phyloP scores from a whole-genome alignment of 2,329 filamentous ascomycete species.

The Cercospora beticola region DNA sequence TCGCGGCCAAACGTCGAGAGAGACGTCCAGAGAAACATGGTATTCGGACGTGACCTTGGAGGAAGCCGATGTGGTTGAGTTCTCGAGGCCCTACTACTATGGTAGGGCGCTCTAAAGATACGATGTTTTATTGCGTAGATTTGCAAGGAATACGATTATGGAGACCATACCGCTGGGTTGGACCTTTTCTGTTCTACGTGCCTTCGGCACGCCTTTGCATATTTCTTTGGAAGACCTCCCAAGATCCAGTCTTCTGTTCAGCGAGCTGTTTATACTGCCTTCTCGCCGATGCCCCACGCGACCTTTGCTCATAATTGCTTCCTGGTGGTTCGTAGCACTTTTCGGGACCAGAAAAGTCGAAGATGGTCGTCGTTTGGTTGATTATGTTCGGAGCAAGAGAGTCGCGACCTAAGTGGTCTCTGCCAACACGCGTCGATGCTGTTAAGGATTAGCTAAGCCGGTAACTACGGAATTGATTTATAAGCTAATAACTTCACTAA shows the following conservation, averaged over 20 bases:
- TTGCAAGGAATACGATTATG: neutral
- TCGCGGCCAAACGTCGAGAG: neutral
- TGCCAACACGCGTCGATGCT: too few relatives aligned
- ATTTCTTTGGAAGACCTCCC: too few relatives aligned
- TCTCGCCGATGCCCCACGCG: neutral
- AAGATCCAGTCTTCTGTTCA: neutral
- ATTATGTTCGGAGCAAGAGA: too few relatives aligned
- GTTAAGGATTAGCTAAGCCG: too few relatives aligned
- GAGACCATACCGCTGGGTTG: neutral
- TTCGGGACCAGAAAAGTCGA: neutral
- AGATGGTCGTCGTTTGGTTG: neutral
- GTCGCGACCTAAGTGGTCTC: too few relatives aligned
- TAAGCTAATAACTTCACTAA: too few relatives aligned
- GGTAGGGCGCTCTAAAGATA: neutral
- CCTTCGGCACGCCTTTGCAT: neutral
- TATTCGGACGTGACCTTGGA: constrained; percentile 3
- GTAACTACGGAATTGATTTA: too few relatives aligned
- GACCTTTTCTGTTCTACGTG: neutral
- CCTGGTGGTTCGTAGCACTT: neutral
- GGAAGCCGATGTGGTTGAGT: neutral
- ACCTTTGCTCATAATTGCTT: neutral
- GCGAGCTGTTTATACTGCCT: neutral
- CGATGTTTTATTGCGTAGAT: neutral
- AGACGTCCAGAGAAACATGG: constrained; percentile 1
- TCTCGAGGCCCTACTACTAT: neutral